A percentile compares a stretch with the other conserved stretches of the same genome.
Conservation (phyloP, 768 basidiomycete genomes). For the Podaxis mareebaensis region DNA sequence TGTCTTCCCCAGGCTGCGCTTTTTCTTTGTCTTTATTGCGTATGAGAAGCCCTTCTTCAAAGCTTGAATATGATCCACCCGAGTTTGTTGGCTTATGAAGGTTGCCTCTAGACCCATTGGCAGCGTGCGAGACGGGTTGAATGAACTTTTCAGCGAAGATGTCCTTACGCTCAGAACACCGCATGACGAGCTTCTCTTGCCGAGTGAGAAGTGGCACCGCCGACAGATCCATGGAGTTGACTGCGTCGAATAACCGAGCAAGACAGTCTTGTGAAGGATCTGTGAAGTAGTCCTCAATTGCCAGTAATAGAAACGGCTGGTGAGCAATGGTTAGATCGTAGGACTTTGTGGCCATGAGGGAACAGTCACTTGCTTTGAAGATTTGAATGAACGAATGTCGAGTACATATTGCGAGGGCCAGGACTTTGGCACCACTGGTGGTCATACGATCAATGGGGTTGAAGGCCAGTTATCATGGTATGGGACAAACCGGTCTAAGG, state of each 20-base stretch:
- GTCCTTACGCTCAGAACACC: slow-evolving; percentile 88
- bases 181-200: slow-evolving; percentile 86
- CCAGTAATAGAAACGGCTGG: slow-evolving; percentile 90
- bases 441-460: slow-evolving; percentile 2
- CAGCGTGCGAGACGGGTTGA: slow-evolving; percentile 31
- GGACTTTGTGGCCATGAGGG: neutral
- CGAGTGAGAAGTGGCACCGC: slow-evolving; percentile 76
- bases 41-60: slow-evolving; percentile 66
- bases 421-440: slow-evolving; percentile 85
- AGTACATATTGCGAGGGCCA: slow-evolving; percentile 93
- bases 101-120: slow-evolving; percentile 26
- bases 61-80: slow-evolving; percentile 64
- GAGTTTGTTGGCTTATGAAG: slow-evolving; percentile 55
- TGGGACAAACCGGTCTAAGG: slow-evolving; percentile 62
- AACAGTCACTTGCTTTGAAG: slow-evolving; percentile 67
- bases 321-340: slow-evolving; percentile 16
- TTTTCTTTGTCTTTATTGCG: slow-evolving; percentile 35
- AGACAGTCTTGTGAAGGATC: slow-evolving; percentile 90
- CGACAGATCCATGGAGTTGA: slow-evolving; percentile 90
- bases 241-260: slow-evolving; percentile 85
- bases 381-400: slow-evolving; percentile 94
- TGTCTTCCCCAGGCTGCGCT: slow-evolving; percentile 32
- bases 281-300: slow-evolving; percentile 92
- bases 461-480: neutral
- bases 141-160: slow-evolving; percentile 86